Evolutionary conservation across 106 monocot species (phyloP), one percentile per base, ranked within the genome.

Genomic region (Dioscorea zingiberensis): DNA sequence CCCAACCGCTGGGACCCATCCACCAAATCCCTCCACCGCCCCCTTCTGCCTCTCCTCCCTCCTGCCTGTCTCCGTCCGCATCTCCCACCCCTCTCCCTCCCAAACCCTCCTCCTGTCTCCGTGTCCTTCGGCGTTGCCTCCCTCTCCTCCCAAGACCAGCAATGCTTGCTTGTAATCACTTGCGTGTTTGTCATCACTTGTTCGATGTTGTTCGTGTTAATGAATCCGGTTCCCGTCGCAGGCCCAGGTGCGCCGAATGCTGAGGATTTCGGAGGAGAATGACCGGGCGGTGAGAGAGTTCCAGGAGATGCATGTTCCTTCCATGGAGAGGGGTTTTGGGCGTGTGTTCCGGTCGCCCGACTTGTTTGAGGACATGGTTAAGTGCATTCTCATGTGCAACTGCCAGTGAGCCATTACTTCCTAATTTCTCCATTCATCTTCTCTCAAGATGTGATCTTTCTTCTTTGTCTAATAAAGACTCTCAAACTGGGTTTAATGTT

Each of bases 341-440:
- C 70, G 93, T 45, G 32, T 93, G 11, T 93, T 93, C 70, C 73
- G 93, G n/a, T 93, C 93, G 14, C 87, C 93, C 21, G 80, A 82
- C 2, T 69, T 93, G 58, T 93, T 93, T 28, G 93, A 93, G 72
- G 93, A 93, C 69, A 93, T 93, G 93, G 74, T 93, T 75, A 93
- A 93, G 65, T 88, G 93, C 82, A 78, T 93, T 44, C 93, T 93
- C 47, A 82, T 93, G 56, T 93, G 93, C 75, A 87, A 93, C 67
- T 93, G 93, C 82, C 79, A 77, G 93, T 92, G 59, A 74, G 85
- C n/a, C n/a, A n/a, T n/a, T n/a, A n/a, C n/a, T n/a, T n/a, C n/a
- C n/a, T n/a, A n/a, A n/a, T n/a, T n/a, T n/a, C n/a, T n/a, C n/a
- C n/a, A n/a, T n/a, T n/a, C n/a, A n/a, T n/a, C n/a, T n/a, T n/a